A percentile compares a stretch with the other conserved stretches of the same genome.
phyloP scores from a whole-genome alignment of 306 rosid genomes.

The Lathyrus aphaca region DNA sequence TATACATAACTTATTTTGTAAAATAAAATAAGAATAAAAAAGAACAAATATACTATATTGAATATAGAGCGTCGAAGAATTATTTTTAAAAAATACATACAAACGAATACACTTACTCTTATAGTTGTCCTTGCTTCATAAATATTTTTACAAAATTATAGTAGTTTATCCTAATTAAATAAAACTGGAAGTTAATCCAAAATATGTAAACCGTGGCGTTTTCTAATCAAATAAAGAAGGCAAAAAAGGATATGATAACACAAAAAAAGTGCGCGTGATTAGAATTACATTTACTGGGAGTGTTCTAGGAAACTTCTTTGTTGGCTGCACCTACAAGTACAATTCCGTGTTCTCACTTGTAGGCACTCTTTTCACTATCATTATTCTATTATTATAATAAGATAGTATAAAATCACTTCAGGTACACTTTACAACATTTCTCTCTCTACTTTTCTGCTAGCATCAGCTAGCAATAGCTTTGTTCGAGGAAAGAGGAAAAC shows the following conservation, averaged over 20 bases:
- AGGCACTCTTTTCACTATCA: constrained; percentile 21
- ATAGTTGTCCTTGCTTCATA: no score
- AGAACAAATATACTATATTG: no score
- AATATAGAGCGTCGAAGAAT: no score
- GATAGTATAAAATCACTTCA: constrained; percentile 14
- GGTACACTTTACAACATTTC: not conserved
- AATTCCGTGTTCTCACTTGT: not conserved
- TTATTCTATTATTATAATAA: not conserved
- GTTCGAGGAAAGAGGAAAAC: not conserved
- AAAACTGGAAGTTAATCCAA: not conserved
- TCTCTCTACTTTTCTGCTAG: constrained; percentile 9
- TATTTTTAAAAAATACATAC: no score
- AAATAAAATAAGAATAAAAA: no score
- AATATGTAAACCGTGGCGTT: not conserved
- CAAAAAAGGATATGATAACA: not conserved
- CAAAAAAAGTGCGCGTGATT: not conserved
- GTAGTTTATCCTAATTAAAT: no score
- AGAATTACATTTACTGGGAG: constrained; percentile 21
- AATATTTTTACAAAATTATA: no score
- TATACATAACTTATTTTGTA: no score
- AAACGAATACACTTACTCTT: no score
- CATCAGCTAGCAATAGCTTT: not conserved
- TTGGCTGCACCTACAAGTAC: not conserved
- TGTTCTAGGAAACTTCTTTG: constrained; percentile 44
- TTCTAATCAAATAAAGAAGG: constrained; percentile 5